A percentile compares a stretch with the other conserved stretches of the same genome.
Conservation (phyloP, 2,329 filamentous ascomycete genomes). For the Beauveria scarabaeidicola region DNA sequence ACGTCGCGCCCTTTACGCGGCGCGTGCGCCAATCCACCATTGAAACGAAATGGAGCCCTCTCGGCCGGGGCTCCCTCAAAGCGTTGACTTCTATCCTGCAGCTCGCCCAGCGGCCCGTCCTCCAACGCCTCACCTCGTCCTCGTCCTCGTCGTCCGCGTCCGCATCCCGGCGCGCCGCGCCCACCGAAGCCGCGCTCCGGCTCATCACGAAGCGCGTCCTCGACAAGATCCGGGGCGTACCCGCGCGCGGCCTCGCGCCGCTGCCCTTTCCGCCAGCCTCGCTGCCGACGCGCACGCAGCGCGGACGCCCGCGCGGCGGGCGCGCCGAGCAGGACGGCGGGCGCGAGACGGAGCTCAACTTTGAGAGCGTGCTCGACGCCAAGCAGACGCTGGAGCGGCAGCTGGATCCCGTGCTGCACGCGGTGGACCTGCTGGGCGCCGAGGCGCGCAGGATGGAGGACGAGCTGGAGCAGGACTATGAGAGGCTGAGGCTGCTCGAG, state of each 20-base stretch:
- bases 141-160: constrained; percentile 16
- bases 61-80: constrained; percentile 45
- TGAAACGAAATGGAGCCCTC: constrained; percentile 57
- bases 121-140: constrained; percentile 41
- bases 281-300: constrained; percentile 16
- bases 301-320: constrained; percentile 10
- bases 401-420: constrained; percentile 55
- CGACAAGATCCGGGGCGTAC: constrained; percentile 36
- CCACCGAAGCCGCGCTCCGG: constrained; percentile 48
- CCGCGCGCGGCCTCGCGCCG: constrained; percentile 22
- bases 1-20: constrained; percentile 42
- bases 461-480: constrained; percentile 48
- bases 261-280: constrained; percentile 58
- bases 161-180: constrained; percentile 32
- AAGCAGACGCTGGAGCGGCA: constrained; percentile 46
- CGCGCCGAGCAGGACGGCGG: constrained; percentile 29
- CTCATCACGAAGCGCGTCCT: constrained; percentile 47
- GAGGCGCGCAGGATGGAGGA: constrained; percentile 50
- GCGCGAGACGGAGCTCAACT: constrained; percentile 54
- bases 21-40: constrained; percentile 56
- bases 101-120: constrained; percentile 52
- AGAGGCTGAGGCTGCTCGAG: constrained; percentile 41
- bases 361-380: constrained; percentile 55
- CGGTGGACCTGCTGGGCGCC: constrained; percentile 49
- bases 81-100: constrained; percentile 48